Percentiles rank a stretch among this genome's conserved stretches.
phyloP scores from a whole-genome alignment of 306 rosid genomes.

The Pterocarpus santalinus region DNA sequence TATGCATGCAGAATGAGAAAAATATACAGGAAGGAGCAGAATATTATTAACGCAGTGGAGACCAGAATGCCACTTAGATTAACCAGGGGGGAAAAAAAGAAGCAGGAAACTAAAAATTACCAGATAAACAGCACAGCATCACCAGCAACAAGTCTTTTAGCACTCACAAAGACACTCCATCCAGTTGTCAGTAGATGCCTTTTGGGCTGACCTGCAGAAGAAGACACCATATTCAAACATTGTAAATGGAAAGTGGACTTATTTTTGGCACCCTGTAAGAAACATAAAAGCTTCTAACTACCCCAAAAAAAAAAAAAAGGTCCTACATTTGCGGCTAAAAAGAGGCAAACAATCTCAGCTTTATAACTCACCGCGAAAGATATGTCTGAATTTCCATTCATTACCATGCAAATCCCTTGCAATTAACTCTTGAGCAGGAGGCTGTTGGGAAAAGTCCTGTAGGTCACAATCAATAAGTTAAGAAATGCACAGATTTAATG shows the following conservation, averaged over 20 bases:
- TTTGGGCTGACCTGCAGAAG: slow-evolving; percentile 91
- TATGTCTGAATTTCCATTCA: slow-evolving; percentile 69
- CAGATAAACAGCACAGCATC: slow-evolving; percentile 96
- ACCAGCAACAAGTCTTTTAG: slow-evolving; percentile 95
- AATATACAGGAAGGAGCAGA: not conserved
- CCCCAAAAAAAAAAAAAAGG: too few species aligned
- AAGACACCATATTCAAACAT: slow-evolving; percentile 31
- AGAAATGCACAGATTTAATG: slow-evolving; percentile 1
- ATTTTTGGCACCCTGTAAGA: slow-evolving; percentile 10
- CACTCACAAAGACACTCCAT: slow-evolving; percentile 99
- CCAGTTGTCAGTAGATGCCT: slow-evolving; percentile 98
- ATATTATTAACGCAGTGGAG: not conserved
- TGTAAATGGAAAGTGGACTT: slow-evolving; percentile 1
- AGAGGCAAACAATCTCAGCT: not conserved
- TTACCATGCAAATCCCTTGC: slow-evolving; percentile 63
- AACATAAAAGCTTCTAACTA: slow-evolving; percentile 5
- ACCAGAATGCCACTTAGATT: not conserved
- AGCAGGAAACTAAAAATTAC: slow-evolving; percentile 48
- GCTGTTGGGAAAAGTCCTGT: slow-evolving; percentile 64
- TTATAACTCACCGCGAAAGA: slow-evolving; percentile 62
- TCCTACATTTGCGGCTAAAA: slow-evolving; percentile 9
- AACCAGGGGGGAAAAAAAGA: not conserved
- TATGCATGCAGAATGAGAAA: not conserved
- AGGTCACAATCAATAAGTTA: slow-evolving; percentile 33
- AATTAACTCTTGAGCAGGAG: slow-evolving; percentile 61